Evolutionary conservation across 1,139 yeast species (phyloP).

Genomic region (Candida sanyaensis): DNA sequence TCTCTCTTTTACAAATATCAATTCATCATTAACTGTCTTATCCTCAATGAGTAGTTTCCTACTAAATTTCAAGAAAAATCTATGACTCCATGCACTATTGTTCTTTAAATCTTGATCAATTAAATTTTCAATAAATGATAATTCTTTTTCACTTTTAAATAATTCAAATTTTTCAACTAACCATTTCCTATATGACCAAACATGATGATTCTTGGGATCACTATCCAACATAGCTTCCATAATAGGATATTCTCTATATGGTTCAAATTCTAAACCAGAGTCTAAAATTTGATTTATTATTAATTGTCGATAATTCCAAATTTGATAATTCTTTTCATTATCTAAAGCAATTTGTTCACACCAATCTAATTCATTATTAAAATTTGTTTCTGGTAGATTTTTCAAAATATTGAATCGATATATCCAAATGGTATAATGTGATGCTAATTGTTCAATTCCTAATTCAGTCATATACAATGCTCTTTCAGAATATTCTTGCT

Average conservation of each 20-base stretch:
- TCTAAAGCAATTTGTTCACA: slow-evolving; percentile 72
- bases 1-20: slow-evolving; percentile 44
- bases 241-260: slow-evolving; percentile 62
- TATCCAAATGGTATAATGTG: slow-evolving; percentile 91
- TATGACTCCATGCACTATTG: slow-evolving; percentile 93
- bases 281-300: slow-evolving; percentile 41
- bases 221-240: slow-evolving; percentile 67
- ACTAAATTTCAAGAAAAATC: slow-evolving; percentile 59
- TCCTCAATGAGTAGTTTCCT: slow-evolving; percentile 15
- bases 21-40: slow-evolving; percentile 23
- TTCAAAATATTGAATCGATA: slow-evolving; percentile 65
- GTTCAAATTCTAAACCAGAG: slow-evolving; percentile 29
- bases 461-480: slow-evolving; percentile 66
- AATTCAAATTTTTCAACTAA: slow-evolving; percentile 56
- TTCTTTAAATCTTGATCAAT: slow-evolving; percentile 71
- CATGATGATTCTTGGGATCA: slow-evolving; percentile 92
- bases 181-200: slow-evolving; percentile 94
- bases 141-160: slow-evolving; percentile 48
- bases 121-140: slow-evolving; percentile 50
- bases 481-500: slow-evolving; percentile 66
- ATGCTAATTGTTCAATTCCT: slow-evolving; percentile 73
- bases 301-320: slow-evolving; percentile 88
- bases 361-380: slow-evolving; percentile 67
- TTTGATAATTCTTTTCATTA: slow-evolving; percentile 90
- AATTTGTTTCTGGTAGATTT: slow-evolving; percentile 33